Base-by-base conservation (phyloP, 352 stramenopile species). In the Pythium phragmiticola region DNA sequence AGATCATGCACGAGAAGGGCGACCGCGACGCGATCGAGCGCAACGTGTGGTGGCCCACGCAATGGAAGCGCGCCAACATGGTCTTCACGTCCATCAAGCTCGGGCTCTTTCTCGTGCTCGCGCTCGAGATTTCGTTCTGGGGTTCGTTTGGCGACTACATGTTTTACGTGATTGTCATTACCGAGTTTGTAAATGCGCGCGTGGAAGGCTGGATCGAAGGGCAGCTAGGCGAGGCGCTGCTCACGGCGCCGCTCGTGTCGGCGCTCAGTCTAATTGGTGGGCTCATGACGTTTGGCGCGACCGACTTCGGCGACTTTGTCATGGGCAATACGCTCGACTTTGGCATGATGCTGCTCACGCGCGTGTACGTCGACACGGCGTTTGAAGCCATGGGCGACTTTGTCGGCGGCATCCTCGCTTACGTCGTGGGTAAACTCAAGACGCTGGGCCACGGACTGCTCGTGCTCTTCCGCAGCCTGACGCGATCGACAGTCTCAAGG, bases 121-220 rank as follows among this genome's bases (percentile, higher is more conserved):
- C 99, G 72, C 76, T 98, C 16, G 96, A 99, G 72, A 97, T 98
- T 50, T 98, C 92, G 16, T 98, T 98, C 65, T 99, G 96, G 96
- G 81, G 78, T 45, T 79, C 88, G 11, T 99, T 98, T 66, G 94
- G 94, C 14, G 75, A 84, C 52, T 98, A 98, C 73, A 97, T 99
- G 68, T 99, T 97, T 78, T 97, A 97, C 66, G 91, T 98, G 9
- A 98, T 99, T 50, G 80, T 99, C 52, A 76, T 86, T 9, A 89
- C 97, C 52, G 96, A 98, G 60, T 69, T 98, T 14, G 58, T 99
- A 14, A 94, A 90, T 47, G 80, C 78, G 11, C 68, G 94, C 12
- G 70, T 98, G 56, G 91, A 97, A 63, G 70, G 75, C 9, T 89
- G 96, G 69, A 87, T 98, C 7, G 92, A 98, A 63, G 85, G 78